phyloP scores from a whole-genome alignment of 768 basidiomycete genomes.

The Lyophyllum shimeji region DNA sequence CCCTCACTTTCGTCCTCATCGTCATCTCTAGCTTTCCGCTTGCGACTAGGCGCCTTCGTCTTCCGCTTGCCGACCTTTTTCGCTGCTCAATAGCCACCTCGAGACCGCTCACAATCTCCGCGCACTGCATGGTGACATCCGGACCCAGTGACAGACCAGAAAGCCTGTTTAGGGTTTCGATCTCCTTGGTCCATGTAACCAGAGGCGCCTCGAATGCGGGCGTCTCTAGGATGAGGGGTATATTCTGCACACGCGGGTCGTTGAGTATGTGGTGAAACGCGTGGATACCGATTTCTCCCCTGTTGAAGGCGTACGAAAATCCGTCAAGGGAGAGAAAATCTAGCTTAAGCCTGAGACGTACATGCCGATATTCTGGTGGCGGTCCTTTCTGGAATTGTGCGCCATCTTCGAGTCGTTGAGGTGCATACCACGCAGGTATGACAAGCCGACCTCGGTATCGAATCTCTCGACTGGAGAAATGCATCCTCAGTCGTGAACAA shows the following conservation, averaged over 20 bases:
- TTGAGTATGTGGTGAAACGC: slow-evolving; percentile 67
- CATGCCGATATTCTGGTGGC: slow-evolving; percentile 87
- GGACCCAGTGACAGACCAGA: neutral
- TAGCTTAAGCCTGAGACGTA: slow-evolving; percentile 30
- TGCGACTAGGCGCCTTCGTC: neutral
- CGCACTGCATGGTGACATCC: neutral
- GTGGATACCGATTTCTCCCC: slow-evolving; percentile 64
- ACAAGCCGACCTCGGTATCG: slow-evolving; percentile 64
- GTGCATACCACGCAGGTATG: slow-evolving; percentile 81
- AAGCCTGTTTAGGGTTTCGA: neutral
- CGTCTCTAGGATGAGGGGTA: slow-evolving; percentile 84
- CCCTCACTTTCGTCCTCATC: neutral
- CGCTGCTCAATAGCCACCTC: neutral
- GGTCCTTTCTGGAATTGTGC: slow-evolving; percentile 65
- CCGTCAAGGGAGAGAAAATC: too few relatives aligned
- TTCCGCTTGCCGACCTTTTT: neutral
- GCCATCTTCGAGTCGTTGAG: slow-evolving; percentile 79
- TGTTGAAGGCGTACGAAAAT: slow-evolving; percentile 25
- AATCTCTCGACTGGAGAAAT: slow-evolving; percentile 54
- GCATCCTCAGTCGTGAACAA: neutral
- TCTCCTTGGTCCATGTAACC: slow-evolving; percentile 33
- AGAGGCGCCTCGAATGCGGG: slow-evolving; percentile 61
- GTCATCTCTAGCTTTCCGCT: neutral
- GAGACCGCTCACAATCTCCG: neutral
- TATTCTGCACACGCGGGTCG: slow-evolving; percentile 63